Evolutionary conservation across 2,329 filamentous ascomycete genomes (phyloP).

Genomic region (Teratosphaeria pseudoeucalypti): DNA sequence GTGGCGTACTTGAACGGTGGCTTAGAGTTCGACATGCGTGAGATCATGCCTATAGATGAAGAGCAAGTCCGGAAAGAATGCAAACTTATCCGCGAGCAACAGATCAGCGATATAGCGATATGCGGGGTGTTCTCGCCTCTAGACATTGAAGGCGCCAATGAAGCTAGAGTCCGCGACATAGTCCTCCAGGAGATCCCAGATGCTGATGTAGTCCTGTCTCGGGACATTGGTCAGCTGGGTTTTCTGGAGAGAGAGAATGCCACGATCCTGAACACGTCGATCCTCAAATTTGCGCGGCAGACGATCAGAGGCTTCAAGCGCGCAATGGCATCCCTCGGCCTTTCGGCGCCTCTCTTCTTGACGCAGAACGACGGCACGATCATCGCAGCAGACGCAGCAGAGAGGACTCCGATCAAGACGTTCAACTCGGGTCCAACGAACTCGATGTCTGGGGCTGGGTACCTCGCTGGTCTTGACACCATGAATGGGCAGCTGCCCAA

Average conservation of each 20-base stretch:
- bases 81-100: constrained; percentile 33
- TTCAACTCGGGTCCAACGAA: constrained; percentile 45
- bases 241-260: constrained; percentile 43
- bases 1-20: constrained; percentile 39
- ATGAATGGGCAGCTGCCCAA: constrained; percentile 14
- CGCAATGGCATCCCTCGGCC: constrained; percentile 35
- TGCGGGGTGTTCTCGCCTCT: constrained; percentile 50
- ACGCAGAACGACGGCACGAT: constrained; percentile 45
- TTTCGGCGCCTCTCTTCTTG: constrained; percentile 40
- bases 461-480: constrained; percentile 35
- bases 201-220: constrained; percentile 42
- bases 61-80: constrained; percentile 36
- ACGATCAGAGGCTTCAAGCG: constrained; percentile 37
- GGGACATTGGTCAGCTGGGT: constrained; percentile 41
- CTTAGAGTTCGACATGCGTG: constrained; percentile 35
- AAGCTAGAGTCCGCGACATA: constrained; percentile 40
- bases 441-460: constrained; percentile 46
- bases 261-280: constrained; percentile 40
- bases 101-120: constrained; percentile 41
- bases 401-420: constrained; percentile 39
- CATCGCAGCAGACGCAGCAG: constrained; percentile 36
- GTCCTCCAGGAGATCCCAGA: constrained; percentile 37
- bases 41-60: constrained; percentile 33
- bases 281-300: constrained; percentile 35
- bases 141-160: constrained; percentile 45